phyloP scores from a whole-genome alignment of 495 filamentous ascomycete species.

The Opeltia flavorubescens region DNA sequence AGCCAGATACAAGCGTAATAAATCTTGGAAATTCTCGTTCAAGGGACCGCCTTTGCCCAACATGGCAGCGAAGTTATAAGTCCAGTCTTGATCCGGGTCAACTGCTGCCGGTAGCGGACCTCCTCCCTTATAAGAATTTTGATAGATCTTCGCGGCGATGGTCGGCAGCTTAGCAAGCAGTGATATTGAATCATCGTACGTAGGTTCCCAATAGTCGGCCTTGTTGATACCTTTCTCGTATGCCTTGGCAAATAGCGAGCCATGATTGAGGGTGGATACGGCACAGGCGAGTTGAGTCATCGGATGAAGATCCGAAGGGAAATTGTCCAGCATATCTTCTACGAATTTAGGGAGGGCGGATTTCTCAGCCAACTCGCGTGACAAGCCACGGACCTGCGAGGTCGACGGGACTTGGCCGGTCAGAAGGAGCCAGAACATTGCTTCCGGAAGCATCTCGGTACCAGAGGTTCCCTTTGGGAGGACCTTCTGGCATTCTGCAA shows the following conservation, averaged over 20 bases:
- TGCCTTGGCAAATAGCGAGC: constrained; percentile 78
- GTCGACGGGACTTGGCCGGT: constrained; percentile 84
- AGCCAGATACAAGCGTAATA: constrained; percentile 83
- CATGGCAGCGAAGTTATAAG: constrained; percentile 95
- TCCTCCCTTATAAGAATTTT: constrained; percentile 66
- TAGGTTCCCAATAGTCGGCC: constrained; percentile 96
- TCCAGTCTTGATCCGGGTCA: constrained; percentile 83
- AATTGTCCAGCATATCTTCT: constrained; percentile 74
- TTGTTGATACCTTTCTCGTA: constrained; percentile 86
- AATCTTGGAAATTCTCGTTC: constrained; percentile 88
- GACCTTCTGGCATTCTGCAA: constrained; percentile 91
- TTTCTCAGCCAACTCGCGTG: constrained; percentile 75
- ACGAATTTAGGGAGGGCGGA: constrained; percentile 72
- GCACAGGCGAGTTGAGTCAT: constrained; percentile 97
- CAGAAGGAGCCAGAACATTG: constrained; percentile 98
- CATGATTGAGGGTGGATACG: constrained; percentile 85
- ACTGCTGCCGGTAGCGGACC: constrained; percentile 63
- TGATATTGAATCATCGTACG: constrained; percentile 88
- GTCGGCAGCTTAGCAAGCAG: constrained; percentile 92
- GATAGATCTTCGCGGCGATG: constrained; percentile 94
- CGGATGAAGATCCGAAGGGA: constrained; percentile 79
- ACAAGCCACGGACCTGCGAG: constrained; percentile 65
- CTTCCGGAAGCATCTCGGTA: constrained; percentile 97
- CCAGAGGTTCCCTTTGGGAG: constrained; percentile 86
- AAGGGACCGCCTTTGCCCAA: constrained; percentile 77